Conservation (phyloP, 1,284 basidiomycete species). For the Wolfiporia cocos region DNA sequence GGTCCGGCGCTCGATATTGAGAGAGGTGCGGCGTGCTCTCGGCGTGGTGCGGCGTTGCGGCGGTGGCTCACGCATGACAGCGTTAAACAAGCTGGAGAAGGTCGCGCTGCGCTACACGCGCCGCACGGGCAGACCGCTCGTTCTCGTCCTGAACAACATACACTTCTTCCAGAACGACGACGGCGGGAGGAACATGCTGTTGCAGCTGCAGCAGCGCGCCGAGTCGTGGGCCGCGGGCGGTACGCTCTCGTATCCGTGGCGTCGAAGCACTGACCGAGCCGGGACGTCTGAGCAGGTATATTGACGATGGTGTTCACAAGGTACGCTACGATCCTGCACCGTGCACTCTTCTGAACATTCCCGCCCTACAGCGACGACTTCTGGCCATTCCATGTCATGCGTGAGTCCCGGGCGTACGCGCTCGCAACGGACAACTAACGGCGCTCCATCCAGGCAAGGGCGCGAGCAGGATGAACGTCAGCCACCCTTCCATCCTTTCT, state of each 20-base stretch:
- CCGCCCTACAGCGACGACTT: slow-evolving; percentile 60
- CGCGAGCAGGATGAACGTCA: slow-evolving; percentile 67
- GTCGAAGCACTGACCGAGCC: slow-evolving; percentile 8
- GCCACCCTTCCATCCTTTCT: slow-evolving; percentile 12
- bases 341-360: background rate
- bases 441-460: slow-evolving; percentile 66
- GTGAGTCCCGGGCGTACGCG: no score
- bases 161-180: slow-evolving; percentile 79
- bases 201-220: slow-evolving; percentile 81
- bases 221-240: slow-evolving; percentile 81
- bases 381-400: slow-evolving; percentile 68
- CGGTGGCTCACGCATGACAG: slow-evolving; percentile 26
- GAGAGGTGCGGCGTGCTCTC: slow-evolving; percentile 41
- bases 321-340: slow-evolving; percentile 32
- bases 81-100: slow-evolving; percentile 82
- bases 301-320: slow-evolving; percentile 76
- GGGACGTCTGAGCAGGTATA: slow-evolving; percentile 58
- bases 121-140: slow-evolving; percentile 58
- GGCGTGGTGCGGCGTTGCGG: background rate
- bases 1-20: slow-evolving; percentile 82
- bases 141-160: slow-evolving; percentile 74
- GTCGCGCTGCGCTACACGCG: slow-evolving; percentile 65
- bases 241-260: slow-evolving; percentile 23
- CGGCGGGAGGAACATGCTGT: slow-evolving; percentile 68
- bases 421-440: no score